A percentile compares a stretch with the other conserved stretches of the same genome.
These are phyloP conservation scores for Phytophthora podocarpi DNA, from an alignment of 352 stramenopile species.

Conservation along the genomic window DNA sequence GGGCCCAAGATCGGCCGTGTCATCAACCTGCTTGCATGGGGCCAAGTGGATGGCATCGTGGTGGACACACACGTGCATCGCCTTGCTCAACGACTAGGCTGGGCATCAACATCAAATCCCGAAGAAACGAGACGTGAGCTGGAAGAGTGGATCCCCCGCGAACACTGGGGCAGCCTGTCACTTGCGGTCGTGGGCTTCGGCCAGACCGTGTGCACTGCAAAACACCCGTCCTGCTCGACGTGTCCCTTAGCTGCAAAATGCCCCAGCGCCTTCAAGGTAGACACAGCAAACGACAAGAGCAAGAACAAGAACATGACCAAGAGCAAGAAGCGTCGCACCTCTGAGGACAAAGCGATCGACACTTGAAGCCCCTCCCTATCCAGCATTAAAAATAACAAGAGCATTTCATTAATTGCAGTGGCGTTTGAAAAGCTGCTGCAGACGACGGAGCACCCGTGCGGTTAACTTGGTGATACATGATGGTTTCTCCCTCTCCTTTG, in stretches of 20 bases:
- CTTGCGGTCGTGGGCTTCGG: constrained; percentile 78
- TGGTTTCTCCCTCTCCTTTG: not conserved
- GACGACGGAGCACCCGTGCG: not conserved
- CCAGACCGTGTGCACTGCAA: constrained; percentile 62
- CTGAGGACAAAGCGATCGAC: not conserved
- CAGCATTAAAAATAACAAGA: constrained; percentile 6
- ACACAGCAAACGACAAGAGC: constrained; percentile 1
- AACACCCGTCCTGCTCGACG: constrained; percentile 54
- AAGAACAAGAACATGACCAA: constrained; percentile 1
- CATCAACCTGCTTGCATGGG: constrained; percentile 67
- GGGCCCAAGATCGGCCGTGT: constrained; percentile 80
- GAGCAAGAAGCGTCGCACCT: constrained; percentile 12
- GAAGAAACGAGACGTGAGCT: constrained; percentile 62
- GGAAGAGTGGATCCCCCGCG: constrained; percentile 66
- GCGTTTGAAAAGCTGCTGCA: not conserved
- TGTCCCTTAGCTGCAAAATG: constrained; percentile 61
- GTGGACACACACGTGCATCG: constrained; percentile 85
- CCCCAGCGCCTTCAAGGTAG: constrained; percentile 53
- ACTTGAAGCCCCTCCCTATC: not conserved
- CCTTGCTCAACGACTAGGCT: constrained; percentile 63
- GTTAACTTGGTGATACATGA: constrained; percentile 19
- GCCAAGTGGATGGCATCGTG: constrained; percentile 64
- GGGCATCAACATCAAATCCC: constrained; percentile 31
- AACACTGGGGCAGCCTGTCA: constrained; percentile 66
- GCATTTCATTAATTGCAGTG: constrained; percentile 23